phyloP scores from a whole-genome alignment of 2,329 filamentous ascomycete genomes.

The Periconia sp. region DNA sequence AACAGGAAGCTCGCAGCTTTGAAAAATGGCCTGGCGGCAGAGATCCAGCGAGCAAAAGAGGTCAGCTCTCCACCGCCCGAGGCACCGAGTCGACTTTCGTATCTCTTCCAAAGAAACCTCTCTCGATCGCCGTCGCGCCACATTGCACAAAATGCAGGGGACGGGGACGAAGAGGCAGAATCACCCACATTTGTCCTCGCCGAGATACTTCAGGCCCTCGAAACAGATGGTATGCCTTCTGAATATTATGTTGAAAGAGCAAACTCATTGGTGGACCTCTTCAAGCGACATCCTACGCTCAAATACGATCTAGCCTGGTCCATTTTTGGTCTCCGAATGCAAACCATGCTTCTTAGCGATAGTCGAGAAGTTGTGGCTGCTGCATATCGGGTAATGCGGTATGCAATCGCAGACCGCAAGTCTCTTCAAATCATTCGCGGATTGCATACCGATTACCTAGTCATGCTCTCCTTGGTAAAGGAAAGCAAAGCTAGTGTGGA shows the following conservation, averaged over 20 bases:
- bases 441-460: conserved; percentile 88
- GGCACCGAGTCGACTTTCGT: conserved; percentile 56
- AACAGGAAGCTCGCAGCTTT: conserved; percentile 70
- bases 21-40: conserved; percentile 60
- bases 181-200: conserved; percentile 90
- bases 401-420: conserved; percentile 87
- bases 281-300: conserved; percentile 86
- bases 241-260: conserved; percentile 95
- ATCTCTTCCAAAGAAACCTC: conserved; percentile 59
- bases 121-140: conserved; percentile 54
- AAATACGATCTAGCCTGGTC: conserved; percentile 98
- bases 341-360: conserved; percentile 93
- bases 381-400: conserved; percentile 89
- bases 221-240: conserved; percentile 81
- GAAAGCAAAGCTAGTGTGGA: conserved; percentile 97
- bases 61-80: conserved; percentile 51
- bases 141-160: conserved; percentile 57
- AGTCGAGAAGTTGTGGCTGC: conserved; percentile 94
- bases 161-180: conserved; percentile 68
- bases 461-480: conserved; percentile 89
- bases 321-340: conserved; percentile 89
- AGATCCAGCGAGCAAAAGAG: conserved; percentile 61
- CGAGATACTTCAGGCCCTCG: conserved; percentile 86
- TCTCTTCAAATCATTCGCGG: conserved; percentile 86
- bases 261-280: conserved; percentile 93